Conservation (phyloP, 352 stramenopile species). For the Phytophthora rubi region DNA sequence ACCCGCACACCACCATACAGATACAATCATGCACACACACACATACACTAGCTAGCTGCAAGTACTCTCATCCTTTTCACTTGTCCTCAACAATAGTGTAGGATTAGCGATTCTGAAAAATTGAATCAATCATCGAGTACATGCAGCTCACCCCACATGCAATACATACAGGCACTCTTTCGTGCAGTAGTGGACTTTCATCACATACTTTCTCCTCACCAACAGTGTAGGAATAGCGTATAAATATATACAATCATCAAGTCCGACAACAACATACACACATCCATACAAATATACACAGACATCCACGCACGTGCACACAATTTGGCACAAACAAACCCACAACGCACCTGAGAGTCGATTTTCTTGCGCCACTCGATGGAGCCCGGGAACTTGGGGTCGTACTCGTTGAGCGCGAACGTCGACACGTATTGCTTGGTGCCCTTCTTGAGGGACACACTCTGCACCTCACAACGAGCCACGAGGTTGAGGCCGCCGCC, state of each 20-base stretch:
- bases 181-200: slow-evolving; percentile 43
- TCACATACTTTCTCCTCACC: slow-evolving; percentile 45
- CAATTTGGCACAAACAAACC: slow-evolving; percentile 16
- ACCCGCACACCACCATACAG: slow-evolving; percentile 20
- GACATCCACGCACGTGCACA: slow-evolving; percentile 19
- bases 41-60: slow-evolving; percentile 8
- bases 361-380: slow-evolving; percentile 98
- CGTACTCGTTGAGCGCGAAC: slow-evolving; percentile 98
- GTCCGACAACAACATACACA: slow-evolving; percentile 34
- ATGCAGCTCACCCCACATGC: slow-evolving; percentile 5
- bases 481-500: slow-evolving; percentile 91
- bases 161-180: slow-evolving; percentile 14
- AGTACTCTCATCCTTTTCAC: slow-evolving; percentile 25
- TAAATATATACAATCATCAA: slow-evolving; percentile 73
- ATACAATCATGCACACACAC: slow-evolving; percentile 7
- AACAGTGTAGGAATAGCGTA: slow-evolving; percentile 75
- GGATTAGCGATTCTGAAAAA: slow-evolving; percentile 36
- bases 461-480: slow-evolving; percentile 96
- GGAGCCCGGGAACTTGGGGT: slow-evolving; percentile 88
- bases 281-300: slow-evolving; percentile 19
- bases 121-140: slow-evolving; percentile 30
- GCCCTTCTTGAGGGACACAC: slow-evolving; percentile 86
- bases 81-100: slow-evolving; percentile 33
- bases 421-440: slow-evolving; percentile 94
- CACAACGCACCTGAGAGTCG: slow-evolving; percentile 85